Base-by-base conservation (phyloP, 345 rosid species). In the Anacardium occidentale region DNA sequence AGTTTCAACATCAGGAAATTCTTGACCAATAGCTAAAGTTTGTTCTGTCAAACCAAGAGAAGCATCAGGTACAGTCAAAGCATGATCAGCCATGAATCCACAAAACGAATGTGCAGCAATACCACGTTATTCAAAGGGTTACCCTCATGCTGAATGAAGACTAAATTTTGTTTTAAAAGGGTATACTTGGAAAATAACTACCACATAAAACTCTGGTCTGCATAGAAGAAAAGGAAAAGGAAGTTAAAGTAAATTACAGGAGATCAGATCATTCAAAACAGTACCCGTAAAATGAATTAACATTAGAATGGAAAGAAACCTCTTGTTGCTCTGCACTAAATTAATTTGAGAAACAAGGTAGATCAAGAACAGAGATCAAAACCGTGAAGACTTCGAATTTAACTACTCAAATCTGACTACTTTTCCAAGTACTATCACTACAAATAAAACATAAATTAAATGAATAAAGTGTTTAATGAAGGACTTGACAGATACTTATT, bases 1-100 rank as follows among this genome's bases (percentile, higher is more conserved):
- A 66, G 99, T 91, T 84, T 95, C 98, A 53, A 95, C 99, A 85
- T 95, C 94, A 17, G 97, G 90, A 77, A 95, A 95, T 82, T 95
- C 96, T 83, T 83, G 97, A 55, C 99, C 99, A 26, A 92, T 85
- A 26, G 71, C 89, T 73, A 95, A 83, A 70, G 87, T 62, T 17
- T 80, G 84, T 25, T 86, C 85, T 34, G 72, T 55, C 64, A 84
- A 75, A 68, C 69, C 53, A 20, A 78, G 78, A 10, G 82, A 79
- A 59, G 86, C 80, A 76, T 81, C 84, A 57, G 85, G 76, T 59
- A 80, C 79, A 54, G 74, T 73, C 81, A 88, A 70, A 74, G 90
- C 80, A 81, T 70, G 86, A 62, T 89, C 92, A 34, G 89, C 98
- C 98, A 93, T 91, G 76, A 77, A 76, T 67, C 76, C 69, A 73